Conservation (phyloP, 768 basidiomycete species). For the Mycena pura region DNA sequence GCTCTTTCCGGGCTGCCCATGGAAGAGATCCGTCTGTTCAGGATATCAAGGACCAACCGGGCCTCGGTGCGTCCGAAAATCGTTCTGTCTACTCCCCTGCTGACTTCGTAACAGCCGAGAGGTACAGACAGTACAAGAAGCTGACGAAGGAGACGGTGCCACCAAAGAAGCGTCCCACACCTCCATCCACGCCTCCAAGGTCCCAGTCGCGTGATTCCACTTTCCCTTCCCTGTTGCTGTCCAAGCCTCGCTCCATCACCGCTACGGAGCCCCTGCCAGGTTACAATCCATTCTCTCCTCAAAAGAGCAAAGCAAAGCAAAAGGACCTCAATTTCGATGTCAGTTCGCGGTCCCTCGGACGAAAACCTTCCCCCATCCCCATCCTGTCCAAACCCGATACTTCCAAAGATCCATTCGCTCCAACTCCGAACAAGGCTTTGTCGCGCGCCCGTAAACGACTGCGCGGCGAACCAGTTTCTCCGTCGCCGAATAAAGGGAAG, state of each 20-base stretch:
- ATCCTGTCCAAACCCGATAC: slow-evolving; percentile 38
- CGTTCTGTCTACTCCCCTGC: slow-evolving; percentile 22
- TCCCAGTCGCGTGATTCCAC: slow-evolving; percentile 37
- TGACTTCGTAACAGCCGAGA: slow-evolving; percentile 58
- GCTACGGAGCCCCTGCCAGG: slow-evolving; percentile 58
- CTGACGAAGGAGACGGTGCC: slow-evolving; percentile 56
- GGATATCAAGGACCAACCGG: slow-evolving; percentile 69
- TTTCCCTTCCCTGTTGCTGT: slow-evolving; percentile 46
- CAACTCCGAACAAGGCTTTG: slow-evolving; percentile 51
- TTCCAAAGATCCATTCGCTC: slow-evolving; percentile 33
- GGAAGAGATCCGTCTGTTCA: slow-evolving; percentile 68
- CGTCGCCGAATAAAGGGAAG: slow-evolving; percentile 82
- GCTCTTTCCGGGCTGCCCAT: slow-evolving; percentile 62
- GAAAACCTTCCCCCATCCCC: slow-evolving; percentile 43
- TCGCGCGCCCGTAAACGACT: slow-evolving; percentile 80
- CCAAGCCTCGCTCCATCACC: slow-evolving; percentile 59
- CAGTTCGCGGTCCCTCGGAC: slow-evolving; percentile 30
- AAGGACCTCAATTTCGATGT: slow-evolving; percentile 34
- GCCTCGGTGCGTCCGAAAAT: slow-evolving; percentile 59
- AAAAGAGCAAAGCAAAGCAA: slow-evolving; percentile 65
- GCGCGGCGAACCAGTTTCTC: slow-evolving; percentile 83
- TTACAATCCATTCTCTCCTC: slow-evolving; percentile 83
- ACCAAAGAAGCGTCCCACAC: slow-evolving; percentile 22
- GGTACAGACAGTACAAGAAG: slow-evolving; percentile 84
- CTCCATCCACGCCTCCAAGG: slow-evolving; percentile 48